Evolutionary conservation across 768 basidiomycete species (phyloP).

Genomic region (Lactifluus piperatus): DNA sequence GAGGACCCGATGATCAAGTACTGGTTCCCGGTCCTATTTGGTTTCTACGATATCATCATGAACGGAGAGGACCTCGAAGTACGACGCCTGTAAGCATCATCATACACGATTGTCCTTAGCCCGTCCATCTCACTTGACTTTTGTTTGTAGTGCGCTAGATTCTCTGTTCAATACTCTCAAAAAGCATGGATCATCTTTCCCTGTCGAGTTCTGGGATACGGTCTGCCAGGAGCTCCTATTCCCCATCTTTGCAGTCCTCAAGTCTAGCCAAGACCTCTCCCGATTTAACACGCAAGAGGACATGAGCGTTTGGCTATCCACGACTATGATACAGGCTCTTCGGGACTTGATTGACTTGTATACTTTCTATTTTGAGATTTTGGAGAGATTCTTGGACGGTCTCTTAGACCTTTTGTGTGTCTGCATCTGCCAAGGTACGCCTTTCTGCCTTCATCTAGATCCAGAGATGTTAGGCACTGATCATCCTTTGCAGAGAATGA

Average conservation of each 20-base stretch:
- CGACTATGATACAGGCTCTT: conserved; percentile 97
- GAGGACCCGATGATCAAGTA: conserved; percentile 91
- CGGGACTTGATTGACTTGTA: conserved; percentile 93
- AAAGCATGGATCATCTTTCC: conserved; percentile 76
- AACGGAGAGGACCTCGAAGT: conserved; percentile 98
- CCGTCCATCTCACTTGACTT: background rate
- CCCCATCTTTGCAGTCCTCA: conserved; percentile 95
- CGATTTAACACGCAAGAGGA: conserved; percentile 96
- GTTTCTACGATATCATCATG: conserved; percentile 99
- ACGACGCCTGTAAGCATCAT: conserved; percentile 72
- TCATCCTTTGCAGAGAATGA: conserved; percentile 70
- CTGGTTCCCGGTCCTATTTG: conserved; percentile 95
- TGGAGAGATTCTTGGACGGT: conserved; percentile 90
- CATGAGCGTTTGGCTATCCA: conserved; percentile 98
- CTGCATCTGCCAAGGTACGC: conserved; percentile 95
- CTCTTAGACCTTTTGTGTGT: conserved; percentile 87
- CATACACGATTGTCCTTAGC: background rate
- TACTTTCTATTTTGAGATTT: conserved; percentile 86
- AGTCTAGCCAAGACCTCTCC: conserved; percentile 85
- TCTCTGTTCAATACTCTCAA: conserved; percentile 92
- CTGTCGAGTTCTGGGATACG: conserved; percentile 95
- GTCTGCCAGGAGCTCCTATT: conserved; percentile 93
- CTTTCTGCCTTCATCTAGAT: background rate
- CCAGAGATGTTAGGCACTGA: background rate
- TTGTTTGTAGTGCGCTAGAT: conserved; percentile 74